Conservation (phyloP, 345 rosid genomes). For the Dovyalis caffra region DNA sequence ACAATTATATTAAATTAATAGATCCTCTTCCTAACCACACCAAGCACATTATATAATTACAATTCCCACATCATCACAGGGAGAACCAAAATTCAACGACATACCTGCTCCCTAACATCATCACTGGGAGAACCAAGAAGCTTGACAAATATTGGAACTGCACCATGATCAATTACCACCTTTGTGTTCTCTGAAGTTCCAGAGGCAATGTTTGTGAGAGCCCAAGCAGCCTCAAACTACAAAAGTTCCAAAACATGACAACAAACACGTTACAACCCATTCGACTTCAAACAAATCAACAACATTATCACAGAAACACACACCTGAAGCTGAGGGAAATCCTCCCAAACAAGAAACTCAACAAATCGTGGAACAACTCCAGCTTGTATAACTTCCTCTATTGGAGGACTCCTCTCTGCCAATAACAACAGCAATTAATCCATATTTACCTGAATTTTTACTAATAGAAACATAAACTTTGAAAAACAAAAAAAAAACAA, state of each 20-base stretch:
- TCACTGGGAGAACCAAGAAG: slow-evolving; percentile 29
- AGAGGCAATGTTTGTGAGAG: slow-evolving; percentile 31
- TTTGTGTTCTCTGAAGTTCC: slow-evolving; percentile 32
- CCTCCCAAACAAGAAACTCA: slow-evolving; percentile 30
- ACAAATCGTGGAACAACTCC: slow-evolving; percentile 34
- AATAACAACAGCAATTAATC: background rate
- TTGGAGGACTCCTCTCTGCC: slow-evolving; percentile 25
- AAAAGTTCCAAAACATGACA: background rate
- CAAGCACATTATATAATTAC: background rate
- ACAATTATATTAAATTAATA: background rate
- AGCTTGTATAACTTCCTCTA: slow-evolving; percentile 31
- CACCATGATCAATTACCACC: slow-evolving; percentile 35
- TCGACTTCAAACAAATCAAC: background rate
- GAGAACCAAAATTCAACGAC: background rate
- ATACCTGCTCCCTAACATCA: slow-evolving; percentile 36
- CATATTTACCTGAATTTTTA: background rate
- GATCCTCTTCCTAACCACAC: background rate
- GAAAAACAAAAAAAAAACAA: background rate
- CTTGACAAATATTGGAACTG: slow-evolving; percentile 30
- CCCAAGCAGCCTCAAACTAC: slow-evolving; percentile 39
- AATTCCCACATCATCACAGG: background rate
- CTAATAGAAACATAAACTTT: background rate
- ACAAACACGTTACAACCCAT: background rate
- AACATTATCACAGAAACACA: background rate
- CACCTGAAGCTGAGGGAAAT: slow-evolving; percentile 31